phyloP scores from a whole-genome alignment of 129 eudicot species.

The Chrysanthemum makinoi region DNA sequence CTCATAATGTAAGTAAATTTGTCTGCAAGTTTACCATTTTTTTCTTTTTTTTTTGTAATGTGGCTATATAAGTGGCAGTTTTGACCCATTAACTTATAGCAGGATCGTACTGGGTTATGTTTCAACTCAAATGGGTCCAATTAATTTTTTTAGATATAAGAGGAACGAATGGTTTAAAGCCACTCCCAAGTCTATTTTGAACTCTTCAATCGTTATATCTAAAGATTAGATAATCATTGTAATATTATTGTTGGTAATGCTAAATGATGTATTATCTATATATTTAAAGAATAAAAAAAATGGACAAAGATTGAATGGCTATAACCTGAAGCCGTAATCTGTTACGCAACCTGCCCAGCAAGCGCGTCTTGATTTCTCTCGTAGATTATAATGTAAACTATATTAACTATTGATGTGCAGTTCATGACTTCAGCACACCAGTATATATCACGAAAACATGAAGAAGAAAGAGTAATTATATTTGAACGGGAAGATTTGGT shows the following conservation, averaged over 20 bases:
- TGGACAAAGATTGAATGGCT: neutral
- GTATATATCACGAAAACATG: constrained; percentile 85
- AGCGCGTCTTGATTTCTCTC: neutral
- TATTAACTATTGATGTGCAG: constrained; percentile 44
- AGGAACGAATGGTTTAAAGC: no score
- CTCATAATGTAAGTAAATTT: constrained; percentile 60
- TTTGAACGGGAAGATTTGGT: constrained; percentile 91
- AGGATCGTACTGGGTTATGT: constrained; percentile 1
- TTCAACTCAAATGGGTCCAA: constrained; percentile 3
- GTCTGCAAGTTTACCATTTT: neutral
- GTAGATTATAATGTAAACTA: neutral
- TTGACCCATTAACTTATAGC: neutral
- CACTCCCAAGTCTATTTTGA: no score
- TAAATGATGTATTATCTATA: no score
- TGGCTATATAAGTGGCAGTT: neutral
- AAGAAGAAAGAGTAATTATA: constrained; percentile 77
- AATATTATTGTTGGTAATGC: neutral
- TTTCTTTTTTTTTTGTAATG: neutral
- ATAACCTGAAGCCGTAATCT: no score
- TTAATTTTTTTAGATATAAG: neutral
- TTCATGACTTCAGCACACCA: constrained; percentile 95
- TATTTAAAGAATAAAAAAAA: neutral
- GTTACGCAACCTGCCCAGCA: no score
- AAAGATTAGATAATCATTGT: neutral
- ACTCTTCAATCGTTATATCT: neutral